Conservation (phyloP, 106 monocot species). For the Phalaenopsis equestris region DNA sequence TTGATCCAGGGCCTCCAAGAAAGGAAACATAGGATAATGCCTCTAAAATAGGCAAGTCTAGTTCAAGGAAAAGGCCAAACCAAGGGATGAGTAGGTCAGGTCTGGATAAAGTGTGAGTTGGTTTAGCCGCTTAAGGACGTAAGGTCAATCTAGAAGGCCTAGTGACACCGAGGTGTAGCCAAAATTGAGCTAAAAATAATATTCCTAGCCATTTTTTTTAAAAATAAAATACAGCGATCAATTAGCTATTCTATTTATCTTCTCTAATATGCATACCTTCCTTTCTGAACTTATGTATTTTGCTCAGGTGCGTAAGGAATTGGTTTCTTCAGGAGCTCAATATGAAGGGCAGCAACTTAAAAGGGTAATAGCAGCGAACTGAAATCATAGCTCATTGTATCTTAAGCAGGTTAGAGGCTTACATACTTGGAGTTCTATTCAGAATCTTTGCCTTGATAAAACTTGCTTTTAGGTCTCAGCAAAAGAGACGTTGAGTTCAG, state of each 20-base stretch:
- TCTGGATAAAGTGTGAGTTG: no score
- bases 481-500: conserved; percentile 55
- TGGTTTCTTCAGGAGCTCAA: conserved; percentile 4
- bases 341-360: conserved; percentile 15
- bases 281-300: not conserved
- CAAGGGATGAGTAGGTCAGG: no score
- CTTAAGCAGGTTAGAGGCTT: not conserved
- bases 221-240: not conserved
- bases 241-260: not conserved
- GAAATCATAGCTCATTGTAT: not conserved
- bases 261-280: not conserved
- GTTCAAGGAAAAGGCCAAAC: no score
- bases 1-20: no score
- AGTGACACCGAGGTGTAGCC: not conserved
- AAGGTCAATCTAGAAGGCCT: no score
- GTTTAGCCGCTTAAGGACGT: no score
- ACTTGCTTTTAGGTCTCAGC: conserved; percentile 54
- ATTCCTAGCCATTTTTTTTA: not conserved
- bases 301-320: conserved; percentile 44
- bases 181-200: not conserved
- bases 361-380: conserved; percentile 39
- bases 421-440: not conserved
- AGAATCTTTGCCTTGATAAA: not conserved
- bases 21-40: no score
- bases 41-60: no score